These are phyloP conservation scores for Alternaria arbusti DNA, from an alignment of 2,329 filamentous ascomycete species.

Conservation along the genomic window DNA sequence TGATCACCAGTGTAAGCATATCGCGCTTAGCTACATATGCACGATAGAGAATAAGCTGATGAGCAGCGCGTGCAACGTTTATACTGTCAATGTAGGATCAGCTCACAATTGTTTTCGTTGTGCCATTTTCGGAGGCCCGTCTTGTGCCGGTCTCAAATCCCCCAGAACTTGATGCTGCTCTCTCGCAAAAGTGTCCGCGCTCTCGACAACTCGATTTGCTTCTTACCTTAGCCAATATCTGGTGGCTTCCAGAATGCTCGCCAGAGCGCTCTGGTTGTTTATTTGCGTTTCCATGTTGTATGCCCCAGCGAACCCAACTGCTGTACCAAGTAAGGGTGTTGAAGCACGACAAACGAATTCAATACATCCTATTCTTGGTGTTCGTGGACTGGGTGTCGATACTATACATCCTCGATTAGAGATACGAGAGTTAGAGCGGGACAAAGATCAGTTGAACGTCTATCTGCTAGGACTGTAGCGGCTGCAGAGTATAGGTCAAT, in stretches of 20 bases:
- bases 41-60: neutral
- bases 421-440: neutral
- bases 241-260: neutral
- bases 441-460: neutral
- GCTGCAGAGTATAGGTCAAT: neutral
- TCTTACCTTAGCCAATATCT: neutral
- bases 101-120: neutral
- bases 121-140: neutral
- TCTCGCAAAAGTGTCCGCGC: neutral
- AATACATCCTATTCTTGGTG: neutral
- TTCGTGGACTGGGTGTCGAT: neutral
- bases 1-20: neutral
- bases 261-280: neutral
- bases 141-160: neutral
- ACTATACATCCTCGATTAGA: neutral
- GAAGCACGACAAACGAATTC: neutral
- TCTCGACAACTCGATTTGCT: neutral
- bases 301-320: neutral
- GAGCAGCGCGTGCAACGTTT: neutral
- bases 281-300: neutral
- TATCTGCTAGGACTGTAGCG: neutral
- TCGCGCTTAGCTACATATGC: neutral
- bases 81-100: neutral
- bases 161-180: neutral
- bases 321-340: neutral